Conservation (phyloP, 768 basidiomycete genomes). For the Termitomyces sp. region DNA sequence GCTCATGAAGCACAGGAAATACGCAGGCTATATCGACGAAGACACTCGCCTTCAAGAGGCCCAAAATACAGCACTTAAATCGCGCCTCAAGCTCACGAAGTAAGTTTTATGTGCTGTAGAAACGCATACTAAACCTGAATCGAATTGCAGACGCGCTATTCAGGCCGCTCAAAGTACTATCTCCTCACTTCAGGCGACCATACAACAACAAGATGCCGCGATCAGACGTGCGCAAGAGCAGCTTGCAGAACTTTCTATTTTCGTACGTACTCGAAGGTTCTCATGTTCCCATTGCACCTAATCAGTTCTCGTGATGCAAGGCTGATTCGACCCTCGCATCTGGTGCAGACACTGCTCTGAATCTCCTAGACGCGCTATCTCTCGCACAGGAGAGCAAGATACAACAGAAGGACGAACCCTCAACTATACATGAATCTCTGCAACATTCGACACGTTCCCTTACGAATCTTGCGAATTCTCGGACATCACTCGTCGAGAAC, state of each 20-base stretch:
- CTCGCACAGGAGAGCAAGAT: not conserved
- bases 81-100: conserved; percentile 27
- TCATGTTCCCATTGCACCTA: not conserved
- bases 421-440: not conserved
- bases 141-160: conserved; percentile 17
- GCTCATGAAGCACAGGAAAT: conserved; percentile 14
- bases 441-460: conserved; percentile 1
- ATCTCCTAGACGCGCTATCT: conserved; percentile 9
- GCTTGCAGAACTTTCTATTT: conserved; percentile 24
- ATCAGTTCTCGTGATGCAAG: not conserved
- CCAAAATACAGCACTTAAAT: conserved; percentile 21
- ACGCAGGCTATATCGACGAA: conserved; percentile 17
- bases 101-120: conserved; percentile 5
- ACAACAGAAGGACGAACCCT: not conserved
- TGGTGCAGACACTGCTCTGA: conserved; percentile 6
- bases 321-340: conserved; percentile 13
- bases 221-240: conserved; percentile 19
- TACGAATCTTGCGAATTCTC: conserved; percentile 7
- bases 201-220: conserved; percentile 13
- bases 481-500: conserved; percentile 6
- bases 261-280: conserved; percentile 18
- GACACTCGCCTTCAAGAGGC: conserved; percentile 26
- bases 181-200: too few relatives aligned
- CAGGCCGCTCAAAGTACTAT: conserved; percentile 21
- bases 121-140: not conserved